Base-by-base conservation (phyloP, 129 eudicot genomes). In the Heracleum sosnowskyi region DNA sequence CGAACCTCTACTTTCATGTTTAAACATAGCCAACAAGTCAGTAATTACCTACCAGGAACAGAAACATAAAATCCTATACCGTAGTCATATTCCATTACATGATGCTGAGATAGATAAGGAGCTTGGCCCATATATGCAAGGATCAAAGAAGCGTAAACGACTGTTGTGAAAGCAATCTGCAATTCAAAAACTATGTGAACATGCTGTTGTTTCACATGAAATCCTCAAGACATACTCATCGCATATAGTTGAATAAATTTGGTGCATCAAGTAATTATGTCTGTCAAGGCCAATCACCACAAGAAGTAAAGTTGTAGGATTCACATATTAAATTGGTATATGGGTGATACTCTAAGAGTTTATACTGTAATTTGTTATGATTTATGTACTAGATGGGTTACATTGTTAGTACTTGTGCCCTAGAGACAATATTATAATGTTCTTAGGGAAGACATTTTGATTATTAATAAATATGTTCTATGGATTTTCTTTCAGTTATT, bases 51-150 rank as follows among this genome's bases (percentile, higher is more conserved):
- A 95, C 99, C 90, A 26, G 99, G 99, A 29, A n/a, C n/a, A n/a
- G n/a, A n/a, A n/a, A n/a, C n/a, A n/a, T n/a, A n/a, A n/a, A n/a
- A n/a, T n/a, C n/a, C 99, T 46, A 95, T 86, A 37, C 39, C 85
- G 40, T 88, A 85, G 35, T 84, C 85, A 33, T 80, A 83, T 72
- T 84, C 84, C 26, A 91, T 71, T 55, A 35, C 86, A 78, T 95
- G 99, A 78, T 95, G 96, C 80, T 49, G 87, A 73, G 99, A 95
- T 73, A 95, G 86, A 86, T 91, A 95, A 74, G 99, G 97, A 18
- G 99, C 99, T 88, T 95, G 97, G 34, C 99, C 99, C 99, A 95
- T 95, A 68, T 95, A 95, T 34, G 99, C 99, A 51, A 95, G 96
- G 76, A 95, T 81, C 76, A 92, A 85, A 26, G 99, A 88, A 12